Base-by-base conservation (phyloP, 2,329 filamentous ascomycete species). In the Septoria petroselini region DNA sequence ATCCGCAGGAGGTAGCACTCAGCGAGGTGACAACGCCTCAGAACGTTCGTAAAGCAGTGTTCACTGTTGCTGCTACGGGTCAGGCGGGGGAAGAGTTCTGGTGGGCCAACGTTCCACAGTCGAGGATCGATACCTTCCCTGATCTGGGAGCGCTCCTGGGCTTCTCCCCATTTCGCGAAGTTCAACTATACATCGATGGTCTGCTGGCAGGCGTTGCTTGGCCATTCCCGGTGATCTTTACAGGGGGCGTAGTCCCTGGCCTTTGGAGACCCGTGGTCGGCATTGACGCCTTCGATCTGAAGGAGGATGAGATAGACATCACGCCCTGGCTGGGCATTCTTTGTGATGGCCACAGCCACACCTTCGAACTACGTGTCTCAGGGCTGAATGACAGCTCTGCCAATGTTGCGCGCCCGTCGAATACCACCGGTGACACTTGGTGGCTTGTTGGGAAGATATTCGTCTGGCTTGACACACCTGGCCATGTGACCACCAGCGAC, bases 191-290 rank as follows among this genome's bases (percentile, higher is more conserved):
- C 35, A 86, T 94, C 44, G 88, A 94, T 62, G 85, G 79, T 1
- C 70, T 77, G 14, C 68, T 91, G 17, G 86, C 85, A 1, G 88
- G 88, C 2, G 81, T 90, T 1, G 79, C 82, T 25, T 93, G 86
- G 86, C 89, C 88, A 1, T 91, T 87, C 60, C 87, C 88, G 0
- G 77, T 89, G 14, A 84, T 94, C 41, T 91, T 91, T 60, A 91
- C 88, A 0, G 88, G 89, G 2, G 88, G 88, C 1, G 76, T 94
- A 4, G 83, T 85, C 1, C 87, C 87, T 3, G 81, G 82, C 1
- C 76, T 93, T 31, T 89, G 90, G 78, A 76, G 86, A 5, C 88
- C 88, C 0, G 77, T 93, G 46, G 88, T 87, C 2, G 87, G 87
- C 1, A 81, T 86, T 15, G 83, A 93, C 61, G 82, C 86, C 0